phyloP scores from a whole-genome alignment of 2,329 filamentous ascomycete species.

The Dactylellina drechsleri region DNA sequence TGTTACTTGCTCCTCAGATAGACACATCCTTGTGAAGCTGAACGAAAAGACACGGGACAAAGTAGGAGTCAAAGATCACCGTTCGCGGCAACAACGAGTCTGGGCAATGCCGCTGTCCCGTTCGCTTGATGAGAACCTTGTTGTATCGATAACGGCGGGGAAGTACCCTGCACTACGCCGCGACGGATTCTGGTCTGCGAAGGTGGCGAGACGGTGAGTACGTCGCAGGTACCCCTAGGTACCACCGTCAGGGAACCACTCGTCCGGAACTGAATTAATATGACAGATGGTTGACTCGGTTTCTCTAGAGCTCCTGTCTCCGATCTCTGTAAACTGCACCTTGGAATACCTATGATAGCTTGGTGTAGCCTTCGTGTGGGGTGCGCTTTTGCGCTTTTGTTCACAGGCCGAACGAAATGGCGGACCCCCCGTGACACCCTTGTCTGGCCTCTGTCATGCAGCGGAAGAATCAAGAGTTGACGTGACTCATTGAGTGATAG shows the following conservation, averaged over 20 bases:
- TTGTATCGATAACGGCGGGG: constrained; percentile 47
- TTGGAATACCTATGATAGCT: neutral
- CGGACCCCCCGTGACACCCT: constrained; percentile 48
- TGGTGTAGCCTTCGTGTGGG: constrained; percentile 24
- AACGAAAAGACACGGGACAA: constrained; percentile 14
- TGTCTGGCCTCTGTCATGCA: constrained; percentile 41
- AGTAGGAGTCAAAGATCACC: constrained; percentile 41
- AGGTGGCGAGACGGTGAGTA: neutral
- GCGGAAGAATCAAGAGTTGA: neutral
- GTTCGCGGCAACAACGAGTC: constrained; percentile 23
- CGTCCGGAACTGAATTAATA: neutral
- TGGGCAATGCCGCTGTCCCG: constrained; percentile 44
- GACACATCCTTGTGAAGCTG: constrained; percentile 43
- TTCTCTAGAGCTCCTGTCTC: constrained; percentile 10
- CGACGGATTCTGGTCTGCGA: constrained; percentile 9
- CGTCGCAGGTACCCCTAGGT: constrained; percentile 35
- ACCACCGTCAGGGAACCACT: constrained; percentile 1
- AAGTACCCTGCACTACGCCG: constrained; percentile 27
- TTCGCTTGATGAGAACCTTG: constrained; percentile 41
- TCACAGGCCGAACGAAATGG: constrained; percentile 24
- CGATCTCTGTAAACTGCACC: too few relatives aligned
- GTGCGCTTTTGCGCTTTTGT: constrained; percentile 52
- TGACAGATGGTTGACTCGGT: too few relatives aligned
- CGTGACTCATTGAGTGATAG: constrained; percentile 34
- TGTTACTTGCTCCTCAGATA: neutral